Base-by-base conservation (phyloP, 2,329 filamentous ascomycete species). In the Diaporthe helianthi region DNA sequence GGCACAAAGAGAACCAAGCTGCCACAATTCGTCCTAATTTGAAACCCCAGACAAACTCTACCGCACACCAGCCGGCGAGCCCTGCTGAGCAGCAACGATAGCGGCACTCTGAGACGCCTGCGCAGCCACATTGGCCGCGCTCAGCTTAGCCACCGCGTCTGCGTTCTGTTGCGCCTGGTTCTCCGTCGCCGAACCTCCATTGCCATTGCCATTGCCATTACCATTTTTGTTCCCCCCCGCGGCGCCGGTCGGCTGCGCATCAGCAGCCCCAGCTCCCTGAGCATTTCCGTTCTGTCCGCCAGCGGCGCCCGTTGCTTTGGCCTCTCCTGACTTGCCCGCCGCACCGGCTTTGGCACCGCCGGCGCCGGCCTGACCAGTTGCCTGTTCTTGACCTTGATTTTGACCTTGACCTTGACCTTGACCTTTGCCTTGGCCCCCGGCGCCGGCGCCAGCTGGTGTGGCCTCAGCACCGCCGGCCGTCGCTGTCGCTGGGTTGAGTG, bases 61-160 rank as follows among this genome's bases (percentile, higher is more conserved):
- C 13, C 41, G 41, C 41, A 46, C 5, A 7, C 58, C 58, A 13
- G 58, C 41, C 29, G 58, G 58, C 58, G 58, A 63, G 58, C 41
- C 58, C 29, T 49, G 58, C 44, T 63, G 58, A 26, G 58, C 58
- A 24, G 58, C 58, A 36, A 63, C 29, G n/a, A 63, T 63, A 12
- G 58, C 58, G 3, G 58, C 58, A 29, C 58, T 63, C 58, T 63
- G 58, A 7, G 58, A 63, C n/a, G 58, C 58, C 58, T 63, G 58
- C 8, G 58, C 58, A 9, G 58, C 58, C 4, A 63, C 58, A 8
- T 63, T 63, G 41, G 58, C 58, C 1, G 41, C 44, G n/a, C 58
- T 63, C 29, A 63, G 29, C 19, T 63, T 36, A 15, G 58, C 58
- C 44, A 63, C 58, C 44, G 58, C 58, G 8, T 49, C 58, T 29